Conservation (phyloP, 441 rosid genomes). For the Breynia disticha region DNA sequence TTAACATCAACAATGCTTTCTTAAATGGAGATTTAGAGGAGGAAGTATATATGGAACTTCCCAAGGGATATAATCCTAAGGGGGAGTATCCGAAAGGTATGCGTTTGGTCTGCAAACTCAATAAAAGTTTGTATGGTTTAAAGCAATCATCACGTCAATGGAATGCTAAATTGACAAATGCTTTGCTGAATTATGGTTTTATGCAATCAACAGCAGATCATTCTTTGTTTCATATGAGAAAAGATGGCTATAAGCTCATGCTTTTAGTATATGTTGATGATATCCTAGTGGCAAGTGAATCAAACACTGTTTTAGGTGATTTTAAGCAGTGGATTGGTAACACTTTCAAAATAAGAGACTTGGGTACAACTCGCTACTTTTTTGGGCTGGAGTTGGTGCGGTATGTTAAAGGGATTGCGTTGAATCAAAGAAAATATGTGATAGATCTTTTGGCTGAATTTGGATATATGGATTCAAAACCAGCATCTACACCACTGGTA, state of each 20-base stretch:
- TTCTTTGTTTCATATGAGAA: background rate
- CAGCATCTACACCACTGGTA: background rate
- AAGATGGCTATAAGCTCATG: background rate
- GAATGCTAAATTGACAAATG: background rate
- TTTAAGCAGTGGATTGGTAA: background rate
- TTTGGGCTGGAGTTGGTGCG: background rate
- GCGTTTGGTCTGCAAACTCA: background rate
- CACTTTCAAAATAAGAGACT: background rate
- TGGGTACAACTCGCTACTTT: background rate
- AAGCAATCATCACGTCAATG: background rate
- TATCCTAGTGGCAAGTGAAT: background rate
- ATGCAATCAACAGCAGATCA: background rate
- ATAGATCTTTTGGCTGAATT: background rate
- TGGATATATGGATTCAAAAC: background rate
- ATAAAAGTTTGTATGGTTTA: background rate
- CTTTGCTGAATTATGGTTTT: background rate
- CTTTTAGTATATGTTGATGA: background rate
- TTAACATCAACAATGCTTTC: background rate
- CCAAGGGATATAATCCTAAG: background rate
- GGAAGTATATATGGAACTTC: background rate
- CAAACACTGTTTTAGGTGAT: background rate
- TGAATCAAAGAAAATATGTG: background rate
- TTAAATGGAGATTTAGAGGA: background rate
- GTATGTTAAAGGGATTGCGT: background rate
- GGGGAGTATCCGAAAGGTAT: no score